These are phyloP conservation scores for Thielaviopsis populi DNA, from an alignment of 2,329 filamentous ascomycete genomes.

Conservation along the genomic window DNA sequence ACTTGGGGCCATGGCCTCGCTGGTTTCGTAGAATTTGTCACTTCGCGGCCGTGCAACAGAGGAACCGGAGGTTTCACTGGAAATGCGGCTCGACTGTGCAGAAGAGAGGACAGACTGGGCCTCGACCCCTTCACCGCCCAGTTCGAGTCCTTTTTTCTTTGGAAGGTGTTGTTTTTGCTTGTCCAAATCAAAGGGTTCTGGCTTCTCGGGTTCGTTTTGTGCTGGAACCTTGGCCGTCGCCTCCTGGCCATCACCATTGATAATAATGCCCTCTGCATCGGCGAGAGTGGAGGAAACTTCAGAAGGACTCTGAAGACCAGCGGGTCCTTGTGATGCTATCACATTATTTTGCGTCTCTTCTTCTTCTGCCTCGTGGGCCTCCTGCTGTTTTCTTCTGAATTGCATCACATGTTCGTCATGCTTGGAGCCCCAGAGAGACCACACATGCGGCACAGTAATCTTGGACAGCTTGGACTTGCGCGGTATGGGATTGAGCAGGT, in stretches of 20 bases:
- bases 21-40: conserved; percentile 9
- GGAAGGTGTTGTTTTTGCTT: background rate
- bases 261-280: background rate
- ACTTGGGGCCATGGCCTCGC: conserved; percentile 6
- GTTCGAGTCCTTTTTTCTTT: background rate
- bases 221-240: background rate
- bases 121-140: background rate
- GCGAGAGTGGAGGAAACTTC: background rate
- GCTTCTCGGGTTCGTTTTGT: background rate
- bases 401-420: conserved; percentile 65
- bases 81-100: conserved; percentile 12
- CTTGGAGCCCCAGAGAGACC: conserved; percentile 77
- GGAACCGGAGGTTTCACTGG: conserved; percentile 9
- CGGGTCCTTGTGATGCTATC: background rate
- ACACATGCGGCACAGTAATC: conserved; percentile 25
- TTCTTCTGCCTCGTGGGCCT: conserved; percentile 21
- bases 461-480: conserved; percentile 15
- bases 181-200: background rate
- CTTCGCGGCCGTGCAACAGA: background rate
- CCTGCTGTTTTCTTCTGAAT: conserved; percentile 38
- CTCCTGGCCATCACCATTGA: background rate
- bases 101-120: conserved; percentile 9
- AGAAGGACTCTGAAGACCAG: background rate
- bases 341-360: background rate
- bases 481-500: conserved; percentile 27